A percentile compares a stretch with the other conserved stretches of the same genome.
These are phyloP conservation scores for Aspergillus calidoustus DNA, from an alignment of 2,329 filamentous ascomycete genomes.

Conservation along the genomic window DNA sequence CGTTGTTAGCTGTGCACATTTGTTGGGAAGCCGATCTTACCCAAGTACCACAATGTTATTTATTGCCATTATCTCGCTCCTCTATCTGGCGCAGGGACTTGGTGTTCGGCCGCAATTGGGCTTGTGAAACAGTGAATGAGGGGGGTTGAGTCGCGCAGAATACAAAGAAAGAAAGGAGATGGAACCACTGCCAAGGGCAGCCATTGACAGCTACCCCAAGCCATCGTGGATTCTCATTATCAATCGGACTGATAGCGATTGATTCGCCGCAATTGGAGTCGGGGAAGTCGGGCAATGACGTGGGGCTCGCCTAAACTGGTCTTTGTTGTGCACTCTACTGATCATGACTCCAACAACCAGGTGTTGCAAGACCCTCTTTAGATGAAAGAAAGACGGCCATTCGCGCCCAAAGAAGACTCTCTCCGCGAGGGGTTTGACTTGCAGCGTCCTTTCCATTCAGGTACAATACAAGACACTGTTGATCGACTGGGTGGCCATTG, in stretches of 20 bases:
- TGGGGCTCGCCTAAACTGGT: not conserved
- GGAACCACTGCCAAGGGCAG: not conserved
- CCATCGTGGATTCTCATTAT: not conserved
- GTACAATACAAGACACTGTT: not conserved
- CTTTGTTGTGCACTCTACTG: not conserved
- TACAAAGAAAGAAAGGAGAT: not conserved
- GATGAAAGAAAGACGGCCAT: not conserved
- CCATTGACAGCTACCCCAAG: not conserved
- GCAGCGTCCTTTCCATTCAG: not conserved
- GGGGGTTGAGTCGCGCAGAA: not conserved
- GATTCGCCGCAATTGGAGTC: slow-evolving; percentile 5
- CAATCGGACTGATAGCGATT: slow-evolving; percentile 6
- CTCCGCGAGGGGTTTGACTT: not conserved
- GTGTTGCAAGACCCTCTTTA: not conserved
- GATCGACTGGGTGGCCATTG: not conserved
- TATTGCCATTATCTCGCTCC: slow-evolving; percentile 30
- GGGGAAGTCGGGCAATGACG: not conserved
- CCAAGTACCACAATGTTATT: slow-evolving; percentile 48
- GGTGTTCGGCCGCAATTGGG: not conserved
- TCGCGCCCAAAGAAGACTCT: not conserved
- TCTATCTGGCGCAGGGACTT: not conserved
- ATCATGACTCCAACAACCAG: not conserved
- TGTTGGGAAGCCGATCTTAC: slow-evolving; percentile 28
- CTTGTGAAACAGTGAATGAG: not conserved
- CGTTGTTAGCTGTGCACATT: not conserved